Conservation (phyloP, 306 rosid species). For the Pachyrhizus erosus region DNA sequence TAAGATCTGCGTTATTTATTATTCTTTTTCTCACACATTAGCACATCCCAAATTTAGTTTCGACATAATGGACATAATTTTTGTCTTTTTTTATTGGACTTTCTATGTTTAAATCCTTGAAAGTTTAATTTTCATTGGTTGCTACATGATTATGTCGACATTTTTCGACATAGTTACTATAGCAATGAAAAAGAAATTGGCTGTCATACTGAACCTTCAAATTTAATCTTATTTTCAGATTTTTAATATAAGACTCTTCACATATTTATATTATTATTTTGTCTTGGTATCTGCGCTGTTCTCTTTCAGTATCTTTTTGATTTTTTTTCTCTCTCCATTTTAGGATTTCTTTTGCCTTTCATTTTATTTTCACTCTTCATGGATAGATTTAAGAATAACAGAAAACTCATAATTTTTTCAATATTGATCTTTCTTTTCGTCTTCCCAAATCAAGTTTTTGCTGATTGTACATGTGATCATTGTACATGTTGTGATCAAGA, state of each 20-base stretch:
- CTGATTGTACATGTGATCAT: conserved; percentile 41
- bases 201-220: no score
- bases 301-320: no score
- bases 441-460: conserved; percentile 13
- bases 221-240: no score
- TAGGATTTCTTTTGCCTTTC: no score
- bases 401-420: not conserved
- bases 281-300: no score
- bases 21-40: not conserved
- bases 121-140: not conserved
- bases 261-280: no score
- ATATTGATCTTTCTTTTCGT: not conserved
- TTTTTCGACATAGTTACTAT: not conserved
- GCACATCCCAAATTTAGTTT: not conserved
- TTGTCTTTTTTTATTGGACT: not conserved
- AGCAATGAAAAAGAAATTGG: not conserved
- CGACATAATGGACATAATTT: not conserved
- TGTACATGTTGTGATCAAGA: conserved; percentile 45
- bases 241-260: no score
- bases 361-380: no score
- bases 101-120: not conserved
- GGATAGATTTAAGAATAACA: not conserved
- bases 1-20: no score
- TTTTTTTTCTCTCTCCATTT: no score
- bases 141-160: not conserved